Evolutionary conservation across 1,284 basidiomycete species (phyloP), one percentile per base, ranked within the genome.

Genomic region (Cutaneotrichosporon cutaneum): DNA sequence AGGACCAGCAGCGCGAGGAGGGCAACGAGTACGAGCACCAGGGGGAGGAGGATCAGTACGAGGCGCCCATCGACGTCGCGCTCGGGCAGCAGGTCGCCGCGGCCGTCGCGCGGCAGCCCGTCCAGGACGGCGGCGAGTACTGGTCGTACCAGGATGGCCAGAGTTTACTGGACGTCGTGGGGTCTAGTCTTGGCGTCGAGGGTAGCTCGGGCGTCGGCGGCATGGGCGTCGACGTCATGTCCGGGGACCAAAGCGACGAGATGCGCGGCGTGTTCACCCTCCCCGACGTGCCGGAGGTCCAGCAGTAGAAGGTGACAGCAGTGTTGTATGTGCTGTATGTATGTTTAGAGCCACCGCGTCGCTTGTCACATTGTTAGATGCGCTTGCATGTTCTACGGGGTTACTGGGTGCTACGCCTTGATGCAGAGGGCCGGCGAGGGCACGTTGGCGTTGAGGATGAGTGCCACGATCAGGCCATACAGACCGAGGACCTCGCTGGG

Each of bases 391-490:
- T 56, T 59, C 57, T 62, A 59, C 61, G 32, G 36, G 39, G 45
- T 52, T 36, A 36, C n/a, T 57, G 56, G 53, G 24, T 45, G 33
- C 52, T 54, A 39, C 52, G 22, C 35, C 39, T 32, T 22, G 32
- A 58, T 56, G 44, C 70, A 71, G 26, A 62, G 60, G 11, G 55
- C 68, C 59, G 64, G 69, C 61, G 64, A 65, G 36, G 56, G 63
- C 39, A 67, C 68, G 32, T 54, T 60, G 6, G 83, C 83, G 76
- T 84, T 83, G 66, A 84, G 77, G 68, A 84, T 83, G 33, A 84
- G 76, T 22, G 82, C 82, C 52, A 84, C 82, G 68, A 84, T 84
- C 39, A 84, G 77, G 60, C 83, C 83, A 73, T 84, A 84, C 35
- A 84, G 75, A 70, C 83, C 83, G 30, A 78, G 72, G 42, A 78